Percentiles rank a stretch among this genome's conserved stretches.
These are phyloP conservation scores for Dioscorea dumetorum DNA, from an alignment of 106 monocot genomes.

Conservation along the genomic window DNA sequence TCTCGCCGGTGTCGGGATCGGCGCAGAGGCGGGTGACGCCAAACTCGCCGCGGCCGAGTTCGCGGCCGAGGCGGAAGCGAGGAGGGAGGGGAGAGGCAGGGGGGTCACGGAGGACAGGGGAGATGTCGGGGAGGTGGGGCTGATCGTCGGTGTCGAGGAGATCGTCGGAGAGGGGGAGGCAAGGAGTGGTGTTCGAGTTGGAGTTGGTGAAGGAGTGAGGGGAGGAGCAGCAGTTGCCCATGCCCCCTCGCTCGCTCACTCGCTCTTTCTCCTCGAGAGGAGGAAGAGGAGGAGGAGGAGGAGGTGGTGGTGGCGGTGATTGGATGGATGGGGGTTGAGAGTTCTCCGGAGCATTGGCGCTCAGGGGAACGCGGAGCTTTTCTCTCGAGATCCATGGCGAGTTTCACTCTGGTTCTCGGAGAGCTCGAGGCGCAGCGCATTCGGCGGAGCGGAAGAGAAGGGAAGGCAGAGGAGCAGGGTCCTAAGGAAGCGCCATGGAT, in stretches of 20 bases:
- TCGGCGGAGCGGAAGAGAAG: no score
- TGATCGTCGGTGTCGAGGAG: background rate
- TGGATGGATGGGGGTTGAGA: background rate
- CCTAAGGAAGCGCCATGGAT: no score
- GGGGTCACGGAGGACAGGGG: background rate
- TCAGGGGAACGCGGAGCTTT: background rate
- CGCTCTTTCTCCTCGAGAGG: background rate
- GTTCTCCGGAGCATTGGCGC: background rate
- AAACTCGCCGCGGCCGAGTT: slow-evolving; percentile 23
- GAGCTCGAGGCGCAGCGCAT: no score
- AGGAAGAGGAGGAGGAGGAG: background rate
- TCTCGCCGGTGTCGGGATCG: slow-evolving; percentile 10
- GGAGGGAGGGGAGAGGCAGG: slow-evolving; percentile 2
- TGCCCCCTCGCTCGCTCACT: background rate
- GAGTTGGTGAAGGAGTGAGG: background rate
- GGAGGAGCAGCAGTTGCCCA: slow-evolving; percentile 32
- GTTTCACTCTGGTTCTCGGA: no score
- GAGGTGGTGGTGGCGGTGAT: background rate
- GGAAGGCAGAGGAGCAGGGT: no score
- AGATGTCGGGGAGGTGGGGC: background rate
- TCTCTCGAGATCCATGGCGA: background rate
- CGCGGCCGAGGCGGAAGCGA: slow-evolving; percentile 8
- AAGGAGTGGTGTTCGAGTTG: slow-evolving; percentile 9
- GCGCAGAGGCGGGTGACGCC: slow-evolving; percentile 18
- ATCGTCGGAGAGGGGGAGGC: slow-evolving; percentile 3